phyloP scores from a whole-genome alignment of 2,329 filamentous ascomycete species.

The Cladosporium halotolerans region DNA sequence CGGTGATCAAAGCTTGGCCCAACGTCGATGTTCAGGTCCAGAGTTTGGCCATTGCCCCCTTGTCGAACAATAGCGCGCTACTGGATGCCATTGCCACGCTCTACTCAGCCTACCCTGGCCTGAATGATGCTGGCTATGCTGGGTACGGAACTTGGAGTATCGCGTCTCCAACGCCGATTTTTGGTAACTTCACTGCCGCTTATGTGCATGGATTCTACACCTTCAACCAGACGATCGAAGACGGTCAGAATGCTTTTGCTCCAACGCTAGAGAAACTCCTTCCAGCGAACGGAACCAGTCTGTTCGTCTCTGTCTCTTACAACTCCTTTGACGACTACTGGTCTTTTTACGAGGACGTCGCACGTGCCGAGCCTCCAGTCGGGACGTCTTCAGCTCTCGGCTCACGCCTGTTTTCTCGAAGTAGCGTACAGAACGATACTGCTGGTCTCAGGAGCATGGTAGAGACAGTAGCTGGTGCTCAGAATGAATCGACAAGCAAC shows the following conservation, averaged over 20 bases:
- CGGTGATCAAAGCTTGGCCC: slow-evolving; percentile 18
- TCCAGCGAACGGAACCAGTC: slow-evolving; percentile 20
- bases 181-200: slow-evolving; percentile 22
- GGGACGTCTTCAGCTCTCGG: slow-evolving; percentile 21
- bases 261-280: slow-evolving; percentile 17
- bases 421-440: slow-evolving; percentile 16
- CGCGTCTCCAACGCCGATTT: slow-evolving; percentile 18
- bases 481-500: slow-evolving; percentile 25
- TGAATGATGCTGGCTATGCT: slow-evolving; percentile 26
- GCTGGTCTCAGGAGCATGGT: slow-evolving; percentile 11
- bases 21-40: slow-evolving; percentile 17
- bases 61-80: slow-evolving; percentile 17
- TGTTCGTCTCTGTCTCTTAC: slow-evolving; percentile 26
- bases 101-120: slow-evolving; percentile 22
- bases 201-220: slow-evolving; percentile 25
- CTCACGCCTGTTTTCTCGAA: slow-evolving; percentile 22
- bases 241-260: slow-evolving; percentile 19
- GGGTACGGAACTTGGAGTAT: slow-evolving; percentile 28
- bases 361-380: slow-evolving; percentile 14
- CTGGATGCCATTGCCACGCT: slow-evolving; percentile 23
- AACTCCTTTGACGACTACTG: slow-evolving; percentile 26
- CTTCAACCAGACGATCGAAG: slow-evolving; percentile 19
- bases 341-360: slow-evolving; percentile 22
- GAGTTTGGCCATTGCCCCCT: slow-evolving; percentile 22
- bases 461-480: slow-evolving; percentile 18